A percentile compares a stretch with the other conserved stretches of the same genome.
phyloP scores from a whole-genome alignment of 495 filamentous ascomycete genomes.

The Mytilinidion resinicola region DNA sequence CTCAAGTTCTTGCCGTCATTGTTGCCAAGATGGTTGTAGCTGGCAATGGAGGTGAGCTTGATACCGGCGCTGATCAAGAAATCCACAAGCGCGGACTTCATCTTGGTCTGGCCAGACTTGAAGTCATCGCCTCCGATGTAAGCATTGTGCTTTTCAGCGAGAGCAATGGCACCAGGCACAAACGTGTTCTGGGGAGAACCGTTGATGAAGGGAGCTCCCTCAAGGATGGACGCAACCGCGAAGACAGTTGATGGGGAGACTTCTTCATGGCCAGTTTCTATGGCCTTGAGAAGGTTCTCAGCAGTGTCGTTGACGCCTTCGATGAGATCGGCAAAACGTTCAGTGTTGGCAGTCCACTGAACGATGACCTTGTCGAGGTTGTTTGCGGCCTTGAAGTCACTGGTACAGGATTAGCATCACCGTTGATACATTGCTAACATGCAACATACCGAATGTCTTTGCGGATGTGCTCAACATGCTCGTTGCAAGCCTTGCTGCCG shows the following conservation, averaged over 20 bases:
- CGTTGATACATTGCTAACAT: background rate
- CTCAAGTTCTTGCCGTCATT: conserved; percentile 98
- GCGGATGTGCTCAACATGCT: conserved; percentile 89
- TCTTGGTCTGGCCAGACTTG: conserved; percentile 99
- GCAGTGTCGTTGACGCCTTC: conserved; percentile 92
- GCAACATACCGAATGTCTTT: conserved; percentile 78
- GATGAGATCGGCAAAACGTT: conserved; percentile 86
- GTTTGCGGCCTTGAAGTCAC: conserved; percentile 84
- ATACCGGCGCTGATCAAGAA: conserved; percentile 98
- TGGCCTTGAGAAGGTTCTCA: conserved; percentile 82
- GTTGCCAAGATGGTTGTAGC: conserved; percentile 99
- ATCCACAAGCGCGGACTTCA: conserved; percentile 98
- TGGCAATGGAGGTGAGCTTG: conserved; percentile 97
- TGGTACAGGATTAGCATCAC: conserved; percentile 27
- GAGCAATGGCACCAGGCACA: conserved; percentile 82
- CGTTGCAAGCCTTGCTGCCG: conserved; percentile 74
- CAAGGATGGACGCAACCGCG: conserved; percentile 87
- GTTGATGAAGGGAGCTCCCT: conserved; percentile 94
- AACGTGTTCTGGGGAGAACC: conserved; percentile 99
- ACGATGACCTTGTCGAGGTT: conserved; percentile 92
- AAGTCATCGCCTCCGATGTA: conserved; percentile 99
- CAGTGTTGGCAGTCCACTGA: conserved; percentile 98
- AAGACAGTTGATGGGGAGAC: conserved; percentile 93
- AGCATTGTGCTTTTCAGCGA: conserved; percentile 79
- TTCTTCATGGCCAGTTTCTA: conserved; percentile 80